Evolutionary conservation across 148 eudicot species (phyloP), one percentile per base, ranked within the genome.

Genomic region (Talinum fruticosum): DNA sequence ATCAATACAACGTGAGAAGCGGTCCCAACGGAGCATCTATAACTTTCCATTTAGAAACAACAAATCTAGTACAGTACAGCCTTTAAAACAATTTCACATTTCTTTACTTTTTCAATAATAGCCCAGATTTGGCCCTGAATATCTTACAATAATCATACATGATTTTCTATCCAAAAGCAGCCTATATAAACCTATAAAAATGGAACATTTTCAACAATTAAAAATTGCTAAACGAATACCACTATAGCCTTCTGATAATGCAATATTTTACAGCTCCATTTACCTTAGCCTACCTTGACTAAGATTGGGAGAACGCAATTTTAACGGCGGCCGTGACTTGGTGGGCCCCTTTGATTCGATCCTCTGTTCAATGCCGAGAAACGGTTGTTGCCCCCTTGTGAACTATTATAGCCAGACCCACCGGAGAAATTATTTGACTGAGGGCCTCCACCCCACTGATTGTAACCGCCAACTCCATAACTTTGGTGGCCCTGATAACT

Each of bases 321-420:
- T 66, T 77, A 91, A 38, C 86, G 85, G 37, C 89, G 81, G 24
- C 82, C 86, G 75, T 82, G 72, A 26, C 82, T 83, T 8, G 80
- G 76, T 15, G 90, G 87, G 3, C 88, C 94, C 78, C 83, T 74
- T 73, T 90, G 76, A 77, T 44, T 79, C 28, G 84, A 44, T 34
- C 94, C 90, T 74, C 91, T 76, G 66, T 80, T 80, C 75, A 91
- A 83, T 33, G 94, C 84, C 1, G 89, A 76, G 75, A 78, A 93
- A 32, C 85, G 89, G 72, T 90, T 91, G 72, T 90, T 91, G 16
- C 90, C 87, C 13, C 81, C 76, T 14, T 77, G 91, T 74, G n/a
- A 41, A 28, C 34, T 71, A 61, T 74, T 71, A 71, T 75, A 77
- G 67, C 71, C 68, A 54, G 83, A 80, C 24, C 86, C 92, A 80